These are phyloP conservation scores for Solanum chiquidenum DNA, from an alignment of 257 asterid species.

Conservation along the genomic window DNA sequence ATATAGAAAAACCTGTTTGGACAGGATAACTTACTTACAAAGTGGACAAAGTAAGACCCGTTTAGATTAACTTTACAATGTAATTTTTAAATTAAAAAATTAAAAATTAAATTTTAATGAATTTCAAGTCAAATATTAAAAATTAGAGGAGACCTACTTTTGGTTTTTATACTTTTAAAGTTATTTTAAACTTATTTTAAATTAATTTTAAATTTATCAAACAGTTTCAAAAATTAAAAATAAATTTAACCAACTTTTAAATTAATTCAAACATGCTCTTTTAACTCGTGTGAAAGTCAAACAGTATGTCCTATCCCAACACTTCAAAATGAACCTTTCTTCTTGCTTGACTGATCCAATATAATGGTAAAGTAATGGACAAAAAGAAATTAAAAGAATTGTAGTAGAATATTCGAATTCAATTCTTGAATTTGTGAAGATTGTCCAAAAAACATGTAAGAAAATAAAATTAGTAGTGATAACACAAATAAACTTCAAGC, in stretches of 20 bases:
- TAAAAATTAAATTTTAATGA: too few relatives aligned
- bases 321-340: neutral
- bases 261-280: too few relatives aligned
- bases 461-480: neutral
- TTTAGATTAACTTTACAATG: neutral
- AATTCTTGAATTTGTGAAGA: neutral
- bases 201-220: fast-evolving
- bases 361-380: neutral
- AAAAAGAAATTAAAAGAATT: too few relatives aligned
- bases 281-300: neutral
- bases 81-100: too few relatives aligned
- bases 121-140: too few relatives aligned
- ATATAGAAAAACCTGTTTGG: too few relatives aligned
- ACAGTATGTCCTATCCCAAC: neutral
- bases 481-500: neutral
- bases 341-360: too few relatives aligned
- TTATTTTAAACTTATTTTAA: too few relatives aligned
- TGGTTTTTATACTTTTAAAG: too few relatives aligned
- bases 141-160: too few relatives aligned
- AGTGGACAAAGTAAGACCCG: neutral
- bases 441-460: neutral
- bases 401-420: neutral
- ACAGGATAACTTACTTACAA: neutral
- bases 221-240: too few relatives aligned
- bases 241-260: too few relatives aligned